Percentiles rank a stretch among this genome's conserved stretches.
phyloP scores from a whole-genome alignment of 768 basidiomycete genomes.

The Phanerochaete carnosa region DNA sequence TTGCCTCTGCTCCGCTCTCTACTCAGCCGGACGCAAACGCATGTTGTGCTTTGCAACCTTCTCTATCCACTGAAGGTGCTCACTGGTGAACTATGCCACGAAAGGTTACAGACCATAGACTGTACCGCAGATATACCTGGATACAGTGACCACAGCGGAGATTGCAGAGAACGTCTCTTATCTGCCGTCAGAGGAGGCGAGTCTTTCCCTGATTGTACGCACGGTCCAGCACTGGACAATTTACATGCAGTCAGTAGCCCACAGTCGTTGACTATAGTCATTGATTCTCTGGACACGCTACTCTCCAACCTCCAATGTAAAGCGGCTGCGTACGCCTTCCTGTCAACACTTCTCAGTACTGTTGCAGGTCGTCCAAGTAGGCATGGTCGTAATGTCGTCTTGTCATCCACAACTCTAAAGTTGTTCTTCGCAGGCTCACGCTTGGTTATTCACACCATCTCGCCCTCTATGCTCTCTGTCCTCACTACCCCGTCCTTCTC shows the following conservation, averaged over 20 bases:
- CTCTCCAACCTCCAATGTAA: constrained; percentile 53
- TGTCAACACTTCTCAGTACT: constrained; percentile 44
- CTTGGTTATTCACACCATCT: constrained; percentile 55
- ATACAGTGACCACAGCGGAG: constrained; percentile 34
- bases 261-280: constrained; percentile 55
- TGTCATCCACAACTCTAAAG: background rate
- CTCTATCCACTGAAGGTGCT: constrained; percentile 46
- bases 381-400: constrained; percentile 14
- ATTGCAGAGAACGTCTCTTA: constrained; percentile 31
- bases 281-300: constrained; percentile 74
- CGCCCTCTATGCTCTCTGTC: constrained; percentile 47
- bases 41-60: constrained; percentile 51
- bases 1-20: constrained; percentile 20
- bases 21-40: constrained; percentile 2
- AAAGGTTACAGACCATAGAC: constrained; percentile 42
- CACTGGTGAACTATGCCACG: background rate
- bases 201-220: background rate
- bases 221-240: background rate
- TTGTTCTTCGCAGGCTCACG: constrained; percentile 43
- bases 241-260: constrained; percentile 31
- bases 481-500: constrained; percentile 55
- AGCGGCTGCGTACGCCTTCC: constrained; percentile 48
- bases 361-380: constrained; percentile 49
- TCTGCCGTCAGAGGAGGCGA: background rate
- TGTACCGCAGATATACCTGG: constrained; percentile 49